A percentile compares a stretch with the other conserved stretches of the same genome.
Evolutionary conservation across 192 early-diverging fungal species (phyloP).

Genomic region (Phlyctochytrium arcticum): DNA sequence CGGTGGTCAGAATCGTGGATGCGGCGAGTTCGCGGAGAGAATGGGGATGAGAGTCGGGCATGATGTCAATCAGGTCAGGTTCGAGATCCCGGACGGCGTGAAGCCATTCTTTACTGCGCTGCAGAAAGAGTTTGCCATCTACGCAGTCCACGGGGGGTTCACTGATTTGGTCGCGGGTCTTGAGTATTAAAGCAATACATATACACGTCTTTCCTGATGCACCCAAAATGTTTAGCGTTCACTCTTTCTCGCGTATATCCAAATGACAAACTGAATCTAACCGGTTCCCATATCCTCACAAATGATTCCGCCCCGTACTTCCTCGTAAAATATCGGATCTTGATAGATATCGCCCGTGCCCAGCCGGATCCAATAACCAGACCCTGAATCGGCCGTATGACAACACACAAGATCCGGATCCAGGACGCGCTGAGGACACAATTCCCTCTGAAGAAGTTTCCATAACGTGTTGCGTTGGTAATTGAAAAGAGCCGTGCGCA

Average conservation of each 20-base stretch:
- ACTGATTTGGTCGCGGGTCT: slow-evolving; percentile 57
- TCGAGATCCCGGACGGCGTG: too few relatives aligned
- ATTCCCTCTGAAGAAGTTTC: slow-evolving; percentile 69
- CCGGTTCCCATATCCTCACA: slow-evolving; percentile 92
- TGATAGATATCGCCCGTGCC: slow-evolving; percentile 4
- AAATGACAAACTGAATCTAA: slow-evolving; percentile 68
- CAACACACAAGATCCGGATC: slow-evolving; percentile 42
- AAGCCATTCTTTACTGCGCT: background rate
- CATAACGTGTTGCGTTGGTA: slow-evolving; percentile 56
- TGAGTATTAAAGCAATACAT: slow-evolving; percentile 49
- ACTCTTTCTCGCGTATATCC: background rate
- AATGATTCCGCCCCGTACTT: slow-evolving; percentile 64
- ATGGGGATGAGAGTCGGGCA: background rate
- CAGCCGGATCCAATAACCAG: slow-evolving; percentile 32
- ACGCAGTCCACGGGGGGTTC: slow-evolving; percentile 37
- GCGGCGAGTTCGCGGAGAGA: slow-evolving; percentile 8
- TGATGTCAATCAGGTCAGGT: too few relatives aligned
- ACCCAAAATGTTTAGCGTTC: background rate
- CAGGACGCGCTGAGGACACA: slow-evolving; percentile 49
- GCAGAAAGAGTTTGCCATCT: background rate
- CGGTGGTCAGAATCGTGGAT: background rate
- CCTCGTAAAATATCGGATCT: slow-evolving; percentile 30
- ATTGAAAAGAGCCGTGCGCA: slow-evolving; percentile 10
- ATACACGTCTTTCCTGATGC: slow-evolving; percentile 22
- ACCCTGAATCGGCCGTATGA: slow-evolving; percentile 22